Evolutionary conservation across 2,329 filamentous ascomycete genomes (phyloP), one percentile per base, ranked within the genome.

Genomic region (Botryotinia narcissicola): DNA sequence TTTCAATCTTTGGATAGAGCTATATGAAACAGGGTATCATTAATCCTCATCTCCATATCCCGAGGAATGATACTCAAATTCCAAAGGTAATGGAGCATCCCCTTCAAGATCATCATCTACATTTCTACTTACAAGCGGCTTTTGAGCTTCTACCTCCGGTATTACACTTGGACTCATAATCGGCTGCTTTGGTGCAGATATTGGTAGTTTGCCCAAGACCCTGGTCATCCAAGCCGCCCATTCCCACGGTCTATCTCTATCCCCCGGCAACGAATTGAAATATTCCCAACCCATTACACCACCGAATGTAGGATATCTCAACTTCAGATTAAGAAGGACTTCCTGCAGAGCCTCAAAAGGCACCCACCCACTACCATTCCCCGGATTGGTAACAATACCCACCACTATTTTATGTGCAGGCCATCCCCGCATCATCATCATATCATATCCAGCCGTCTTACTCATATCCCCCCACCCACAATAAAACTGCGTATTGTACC

Each of bases 211-310:
- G 20, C 42, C 59, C 29, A 73, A 59, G 74, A 74, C 69, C 73
- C 68, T 78, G 1, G 79, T 80, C 85, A 96, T 91, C 73, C 87
- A 86, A 64, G 86, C 86, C 0, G 92, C 93, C 94, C 94, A 97
- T 77, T 92, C 86, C 91, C 92, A 95, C 0, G 93, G 92, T 72
- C 86, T 83, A 20, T 84, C 84, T 3, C 80, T 80, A 37, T 88
- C 90, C 1, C 90, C 91, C 0, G 93, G 92, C 73, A 90, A 81
- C 72, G 91, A 89, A 84, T 97, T 97, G 84, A 95, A 97, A 81
- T 96, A 97, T 83, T 98, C 95, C 95, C 95, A 98, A 3, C 94
- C 94, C 90, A 96, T 96, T 10, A 98, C 90, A 0, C 95, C 95
- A 0, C 94, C 95, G 81, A 97, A 96, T 1, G 84, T 84, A 1